Evolutionary conservation across 225 moss, liverwort and hornwort species (phyloP).

Genomic region (Antitrichia curtipendula): DNA sequence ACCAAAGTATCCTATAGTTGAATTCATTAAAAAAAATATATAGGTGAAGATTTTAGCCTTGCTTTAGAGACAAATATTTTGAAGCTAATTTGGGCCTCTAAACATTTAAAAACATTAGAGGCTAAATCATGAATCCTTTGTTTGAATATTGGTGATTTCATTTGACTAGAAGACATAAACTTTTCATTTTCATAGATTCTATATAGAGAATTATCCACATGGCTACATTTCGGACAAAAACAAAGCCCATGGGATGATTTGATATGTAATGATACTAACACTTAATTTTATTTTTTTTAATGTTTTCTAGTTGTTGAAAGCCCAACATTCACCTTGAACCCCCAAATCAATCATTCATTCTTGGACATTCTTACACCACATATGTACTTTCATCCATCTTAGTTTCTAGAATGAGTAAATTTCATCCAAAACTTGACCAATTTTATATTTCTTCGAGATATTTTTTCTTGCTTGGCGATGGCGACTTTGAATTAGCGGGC

Average conservation of each 20-base stretch:
- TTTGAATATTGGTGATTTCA: background rate
- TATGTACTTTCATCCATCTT: background rate
- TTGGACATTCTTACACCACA: background rate
- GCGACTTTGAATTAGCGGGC: background rate
- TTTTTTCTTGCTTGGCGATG: background rate
- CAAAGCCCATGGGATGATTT: background rate
- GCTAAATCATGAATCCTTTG: rapidly evolving
- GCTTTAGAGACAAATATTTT: background rate
- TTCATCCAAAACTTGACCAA: background rate
- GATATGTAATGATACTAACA: background rate
- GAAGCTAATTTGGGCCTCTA: background rate
- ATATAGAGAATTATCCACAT: rapidly evolving
- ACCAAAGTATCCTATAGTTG: background rate
- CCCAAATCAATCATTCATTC: background rate
- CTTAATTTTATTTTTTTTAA: background rate
- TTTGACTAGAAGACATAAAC: rapidly evolving
- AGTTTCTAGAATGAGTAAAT: background rate
- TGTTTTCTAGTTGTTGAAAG: background rate
- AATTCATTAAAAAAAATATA: background rate
- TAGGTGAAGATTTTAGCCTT: background rate
- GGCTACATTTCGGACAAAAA: background rate
- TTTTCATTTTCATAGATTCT: background rate
- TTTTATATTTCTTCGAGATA: background rate
- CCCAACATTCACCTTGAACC: background rate
- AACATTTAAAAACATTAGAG: background rate